Conservation (phyloP, 768 basidiomycete genomes). For the Trichaptum fuscoviolaceum region DNA sequence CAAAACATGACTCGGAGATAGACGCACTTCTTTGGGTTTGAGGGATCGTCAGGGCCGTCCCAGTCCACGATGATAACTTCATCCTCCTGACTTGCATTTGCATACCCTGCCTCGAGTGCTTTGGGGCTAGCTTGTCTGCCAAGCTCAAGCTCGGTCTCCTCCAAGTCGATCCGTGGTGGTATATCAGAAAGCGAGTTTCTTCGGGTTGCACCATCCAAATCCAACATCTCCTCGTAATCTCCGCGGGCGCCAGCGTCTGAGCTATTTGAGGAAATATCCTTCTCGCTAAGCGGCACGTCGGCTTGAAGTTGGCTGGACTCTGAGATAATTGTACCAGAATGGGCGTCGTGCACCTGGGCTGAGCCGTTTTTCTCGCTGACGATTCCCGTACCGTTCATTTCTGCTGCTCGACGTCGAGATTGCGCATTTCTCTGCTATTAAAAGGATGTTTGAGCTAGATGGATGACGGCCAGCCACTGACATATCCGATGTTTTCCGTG, state of each 20-base stretch:
- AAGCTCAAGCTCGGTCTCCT: neutral
- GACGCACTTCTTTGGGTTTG: constrained; percentile 29
- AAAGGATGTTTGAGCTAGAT: too few relatives aligned
- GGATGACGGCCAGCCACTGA: too few relatives aligned
- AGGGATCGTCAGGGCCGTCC: constrained; percentile 31
- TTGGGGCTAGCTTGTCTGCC: neutral
- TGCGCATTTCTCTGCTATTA: neutral
- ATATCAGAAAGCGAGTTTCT: neutral
- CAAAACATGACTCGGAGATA: too few relatives aligned
- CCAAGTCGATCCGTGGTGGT: neutral
- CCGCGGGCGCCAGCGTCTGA: neutral
- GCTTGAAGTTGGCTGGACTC: neutral
- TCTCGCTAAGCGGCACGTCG: neutral
- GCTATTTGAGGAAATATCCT: neutral
- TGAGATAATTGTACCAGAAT: neutral
- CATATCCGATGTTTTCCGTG: too few relatives aligned
- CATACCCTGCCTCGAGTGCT: neutral
- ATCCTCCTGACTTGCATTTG: constrained; percentile 6
- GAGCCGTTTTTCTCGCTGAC: neutral
- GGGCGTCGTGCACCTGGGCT: neutral
- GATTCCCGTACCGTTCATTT: neutral
- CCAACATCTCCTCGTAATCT: neutral
- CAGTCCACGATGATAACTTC: constrained; percentile 25
- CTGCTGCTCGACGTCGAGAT: neutral
- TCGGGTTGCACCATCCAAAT: neutral